Conservation (phyloP, 139 green algal species). For the Deuterostichococcus epilithicus region DNA sequence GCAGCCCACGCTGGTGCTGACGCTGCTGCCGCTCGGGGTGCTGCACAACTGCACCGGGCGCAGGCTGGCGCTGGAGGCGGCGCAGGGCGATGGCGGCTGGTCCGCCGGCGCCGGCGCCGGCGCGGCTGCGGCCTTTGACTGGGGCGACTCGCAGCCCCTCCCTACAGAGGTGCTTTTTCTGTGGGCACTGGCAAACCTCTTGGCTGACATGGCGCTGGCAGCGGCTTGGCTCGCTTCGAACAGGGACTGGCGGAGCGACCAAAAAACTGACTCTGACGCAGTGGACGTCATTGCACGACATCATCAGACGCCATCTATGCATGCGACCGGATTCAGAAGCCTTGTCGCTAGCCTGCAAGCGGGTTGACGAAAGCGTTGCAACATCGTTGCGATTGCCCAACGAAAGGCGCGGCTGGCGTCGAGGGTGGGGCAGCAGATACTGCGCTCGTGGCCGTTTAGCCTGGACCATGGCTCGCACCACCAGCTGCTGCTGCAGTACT, state of each 20-base stretch:
- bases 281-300: too few relatives aligned
- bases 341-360: too few relatives aligned
- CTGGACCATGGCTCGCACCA: not conserved
- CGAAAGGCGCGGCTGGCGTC: not conserved
- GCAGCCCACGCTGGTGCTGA: not conserved
- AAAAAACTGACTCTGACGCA: too few relatives aligned
- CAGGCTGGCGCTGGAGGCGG: not conserved
- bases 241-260: too few relatives aligned
- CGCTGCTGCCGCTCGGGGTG: conserved; percentile 13
- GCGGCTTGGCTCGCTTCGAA: too few relatives aligned
- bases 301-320: too few relatives aligned
- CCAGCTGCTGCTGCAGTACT: not conserved
- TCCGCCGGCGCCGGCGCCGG: not conserved
- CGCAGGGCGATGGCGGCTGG: not conserved
- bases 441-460: not conserved
- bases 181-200: too few relatives aligned
- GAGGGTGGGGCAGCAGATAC: not conserved
- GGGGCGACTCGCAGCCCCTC: not conserved
- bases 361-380: too few relatives aligned
- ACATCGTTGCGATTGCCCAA: not conserved
- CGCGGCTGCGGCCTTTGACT: not conserved
- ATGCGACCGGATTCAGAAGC: too few relatives aligned
- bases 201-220: too few relatives aligned
- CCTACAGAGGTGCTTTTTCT: not conserved
- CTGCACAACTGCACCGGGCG: conserved; percentile 18